Base-by-base conservation (phyloP, 2,329 filamentous ascomycete genomes). In the Hirsutella thompsonii region DNA sequence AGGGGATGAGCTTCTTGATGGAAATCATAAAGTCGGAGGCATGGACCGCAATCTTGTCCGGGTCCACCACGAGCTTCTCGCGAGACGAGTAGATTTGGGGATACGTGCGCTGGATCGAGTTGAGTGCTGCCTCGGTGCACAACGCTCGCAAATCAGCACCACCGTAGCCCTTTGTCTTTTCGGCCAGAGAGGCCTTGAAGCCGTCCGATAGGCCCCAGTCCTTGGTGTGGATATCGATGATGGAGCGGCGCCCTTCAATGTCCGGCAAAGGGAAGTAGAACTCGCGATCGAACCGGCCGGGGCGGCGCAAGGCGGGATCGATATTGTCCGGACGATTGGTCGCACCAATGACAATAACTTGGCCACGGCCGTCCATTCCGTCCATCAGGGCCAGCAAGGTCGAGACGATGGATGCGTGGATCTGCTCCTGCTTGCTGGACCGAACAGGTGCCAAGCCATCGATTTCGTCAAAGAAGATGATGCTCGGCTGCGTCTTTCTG, bases 391-490 rank as follows among this genome's bases (percentile, higher is more conserved):
- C 89, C 44, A 95, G 68, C n/a, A 95, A 66, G 1, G 89, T 95
- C 2, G 89, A 93, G 13, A 95, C 90, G 48, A 98, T 98, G 2
- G 90, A 96, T 5, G 92, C 88, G 61, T 98, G 92, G 44, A 96
- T 96, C 62, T 98, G 92, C 58, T 98, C 92, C 63, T 96, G 90
- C 60, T 96, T 96, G 62, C 90, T 95, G 11, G 92, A 96, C 52
- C 92, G 77, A 28, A 96, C 92, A 39, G 92, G 93, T 3, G 92
- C 92, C 48, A 98, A 71, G 42, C 92, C 92, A 63, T 98, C 92
- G 50, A 98, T 98, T 60, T 98, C 92, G 58, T 98, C 92, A 52
- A 98, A 96, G 68, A 98, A 98, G 59, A 98, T 98, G 61, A 98
- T 98, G 59, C 90, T 96, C 0, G 92, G 92, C 55, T 98, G 92